Percentiles rank a stretch among this genome's conserved stretches.
Evolutionary conservation across 768 basidiomycete genomes (phyloP).

Genomic region (Naganishia onofrii): DNA sequence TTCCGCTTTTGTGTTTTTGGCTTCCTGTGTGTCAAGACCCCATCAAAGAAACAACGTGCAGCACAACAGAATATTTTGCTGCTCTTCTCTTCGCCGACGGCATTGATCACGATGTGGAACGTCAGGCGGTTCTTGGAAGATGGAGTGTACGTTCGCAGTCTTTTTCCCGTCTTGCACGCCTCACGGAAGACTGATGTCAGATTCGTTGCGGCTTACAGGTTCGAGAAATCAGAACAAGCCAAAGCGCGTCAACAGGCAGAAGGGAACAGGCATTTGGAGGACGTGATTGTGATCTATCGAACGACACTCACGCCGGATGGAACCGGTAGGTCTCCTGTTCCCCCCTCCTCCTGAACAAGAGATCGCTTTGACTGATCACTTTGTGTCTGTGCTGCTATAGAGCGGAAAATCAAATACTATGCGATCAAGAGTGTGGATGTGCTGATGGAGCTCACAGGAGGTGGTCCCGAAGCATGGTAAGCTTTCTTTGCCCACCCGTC

Average conservation of each 20-base stretch:
- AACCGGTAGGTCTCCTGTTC: conserved; percentile 5
- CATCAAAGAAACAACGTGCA: conserved; percentile 57
- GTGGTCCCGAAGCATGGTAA: conserved; percentile 72
- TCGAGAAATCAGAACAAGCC: conserved; percentile 73
- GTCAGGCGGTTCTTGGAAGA: conserved; percentile 92
- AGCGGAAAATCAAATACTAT: conserved; percentile 63
- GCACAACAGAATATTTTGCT: conserved; percentile 86
- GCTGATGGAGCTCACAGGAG: conserved; percentile 68
- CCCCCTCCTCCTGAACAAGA: neutral
- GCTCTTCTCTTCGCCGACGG: conserved; percentile 91
- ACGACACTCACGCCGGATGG: conserved; percentile 53
- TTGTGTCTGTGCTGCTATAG: conserved; percentile 33
- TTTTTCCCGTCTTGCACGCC: neutral
- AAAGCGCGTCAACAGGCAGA: conserved; percentile 56
- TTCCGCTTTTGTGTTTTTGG: no score
- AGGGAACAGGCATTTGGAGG: conserved; percentile 72
- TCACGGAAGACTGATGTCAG: no score
- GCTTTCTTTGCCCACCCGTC: conserved; percentile 16
- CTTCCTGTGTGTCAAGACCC: conserved; percentile 22
- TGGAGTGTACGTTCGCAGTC: conserved; percentile 58
- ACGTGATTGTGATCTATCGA: conserved; percentile 82
- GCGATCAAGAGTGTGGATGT: conserved; percentile 92
- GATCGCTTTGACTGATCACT: neutral
- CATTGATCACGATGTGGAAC: conserved; percentile 96
- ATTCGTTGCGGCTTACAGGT: conserved; percentile 59